Percentiles rank a stretch among this genome's conserved stretches.
Evolutionary conservation across 2,329 filamentous ascomycete genomes (phyloP).

Genomic region (Alternaria gansuensis): DNA sequence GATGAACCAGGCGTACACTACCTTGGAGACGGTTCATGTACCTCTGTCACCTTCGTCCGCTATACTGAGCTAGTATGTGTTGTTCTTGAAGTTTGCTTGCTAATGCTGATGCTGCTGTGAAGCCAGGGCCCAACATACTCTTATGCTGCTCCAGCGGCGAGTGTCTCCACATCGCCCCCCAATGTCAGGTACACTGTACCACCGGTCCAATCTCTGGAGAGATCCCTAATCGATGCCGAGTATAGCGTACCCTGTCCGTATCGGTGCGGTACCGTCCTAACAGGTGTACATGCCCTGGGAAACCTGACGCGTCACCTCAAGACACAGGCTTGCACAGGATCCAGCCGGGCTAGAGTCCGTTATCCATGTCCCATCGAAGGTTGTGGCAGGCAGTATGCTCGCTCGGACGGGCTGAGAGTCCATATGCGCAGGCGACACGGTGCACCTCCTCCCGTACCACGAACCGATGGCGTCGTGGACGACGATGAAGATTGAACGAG

Average conservation of each 20-base stretch:
- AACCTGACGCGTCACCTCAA: constrained; percentile 44
- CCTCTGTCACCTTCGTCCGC: background rate
- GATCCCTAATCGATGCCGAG: constrained; percentile 8
- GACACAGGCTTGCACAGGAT: constrained; percentile 33
- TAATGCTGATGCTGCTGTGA: constrained; percentile 1
- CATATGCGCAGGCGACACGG: constrained; percentile 31
- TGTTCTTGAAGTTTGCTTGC: background rate
- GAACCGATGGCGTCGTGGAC: constrained; percentile 3
- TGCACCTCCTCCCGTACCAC: constrained; percentile 17
- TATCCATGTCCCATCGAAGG: constrained; percentile 29
- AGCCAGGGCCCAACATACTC: constrained; percentile 1
- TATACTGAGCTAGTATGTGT: constrained; percentile 2
- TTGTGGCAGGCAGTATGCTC: constrained; percentile 37
- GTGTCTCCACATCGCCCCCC: background rate
- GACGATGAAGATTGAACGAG: constrained; percentile 6
- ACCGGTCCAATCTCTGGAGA: background rate
- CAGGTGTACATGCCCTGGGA: constrained; percentile 38
- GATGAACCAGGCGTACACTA: background rate
- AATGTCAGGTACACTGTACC: background rate
- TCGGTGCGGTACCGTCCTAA: constrained; percentile 34
- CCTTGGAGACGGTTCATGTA: background rate
- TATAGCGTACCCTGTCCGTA: constrained; percentile 32
- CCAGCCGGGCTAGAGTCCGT: constrained; percentile 24
- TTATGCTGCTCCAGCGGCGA: background rate
- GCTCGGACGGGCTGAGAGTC: constrained; percentile 39